phyloP scores from a whole-genome alignment of 768 basidiomycete genomes.

The Leccinum rimulosum region DNA sequence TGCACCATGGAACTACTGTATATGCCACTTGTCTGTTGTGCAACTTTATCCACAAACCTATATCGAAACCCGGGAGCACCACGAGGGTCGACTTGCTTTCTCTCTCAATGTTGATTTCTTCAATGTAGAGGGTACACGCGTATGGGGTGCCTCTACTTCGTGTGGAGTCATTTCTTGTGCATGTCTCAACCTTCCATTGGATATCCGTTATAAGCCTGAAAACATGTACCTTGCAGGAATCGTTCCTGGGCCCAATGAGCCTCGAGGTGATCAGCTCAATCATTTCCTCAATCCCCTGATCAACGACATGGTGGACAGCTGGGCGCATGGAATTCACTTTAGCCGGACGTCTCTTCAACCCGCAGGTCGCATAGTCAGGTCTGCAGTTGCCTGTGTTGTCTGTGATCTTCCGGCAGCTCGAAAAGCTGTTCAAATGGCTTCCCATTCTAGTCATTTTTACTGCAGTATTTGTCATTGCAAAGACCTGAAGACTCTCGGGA shows the following conservation, averaged over 20 bases:
- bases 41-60: no score
- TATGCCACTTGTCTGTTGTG: no score
- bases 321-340: not conserved
- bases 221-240: not conserved
- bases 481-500: not conserved
- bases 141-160: no score
- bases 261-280: conserved; percentile 1
- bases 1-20: no score
- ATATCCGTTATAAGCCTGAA: not conserved
- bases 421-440: not conserved
- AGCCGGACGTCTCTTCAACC: no score
- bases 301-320: not conserved
- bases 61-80: no score
- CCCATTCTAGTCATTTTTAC: not conserved
- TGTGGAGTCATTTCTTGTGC: not conserved
- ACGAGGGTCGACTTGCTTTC: no score
- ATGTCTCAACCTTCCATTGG: not conserved
- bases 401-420: not conserved
- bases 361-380: not conserved
- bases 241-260: not conserved
- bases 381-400: not conserved
- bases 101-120: no score
- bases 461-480: conserved; percentile 1
- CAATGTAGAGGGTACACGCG: no score
- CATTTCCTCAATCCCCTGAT: not conserved